Evolutionary conservation across 257 asterid species (phyloP), one percentile per base, ranked within the genome.

Genomic region (Solanum tacnaense): DNA sequence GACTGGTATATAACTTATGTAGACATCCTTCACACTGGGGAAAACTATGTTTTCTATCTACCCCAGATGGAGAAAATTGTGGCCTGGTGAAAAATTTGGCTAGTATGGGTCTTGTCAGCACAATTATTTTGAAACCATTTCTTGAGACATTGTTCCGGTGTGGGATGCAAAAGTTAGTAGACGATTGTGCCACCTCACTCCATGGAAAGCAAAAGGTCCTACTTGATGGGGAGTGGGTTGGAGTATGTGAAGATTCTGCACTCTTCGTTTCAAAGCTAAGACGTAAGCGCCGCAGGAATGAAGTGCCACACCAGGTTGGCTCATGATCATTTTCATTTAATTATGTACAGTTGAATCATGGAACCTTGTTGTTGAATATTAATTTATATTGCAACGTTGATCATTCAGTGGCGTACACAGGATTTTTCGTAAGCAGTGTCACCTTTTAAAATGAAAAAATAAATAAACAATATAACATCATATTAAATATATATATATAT

Each of bases 11-110:
- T 85, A 86, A 73, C 73, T 89, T 79, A 44, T 92, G 90, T 94
- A 96, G 98, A 46, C 98, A 97, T 88, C 99, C 98, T 84, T 97
- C 99, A 68, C 98, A 97, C 88, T 96, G 99, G 99, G 99, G 98
- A 75, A 96, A 92, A 93, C 86, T 97, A 36, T 97, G 99, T 92
- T 95, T 91, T 90, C 98, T 96, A 87, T 96, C 99, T 18, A 97
- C 99, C 16, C 95, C 98, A 6, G 99, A 97, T 84, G 99, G 99
- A 87, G 99, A 97, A 93, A 97, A 97, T 87, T 96, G 99, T 91
- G 99, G 99, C 83, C 93, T 97, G 58, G 98, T 97, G 31, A 97
- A 96, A 91, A 97, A 97, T 92, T 91, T 97, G 87, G 98, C 98
- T 38, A 91, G 99, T 90, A 71, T 93, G 92, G 99, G 98, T 72